These are phyloP conservation scores for Pyrenochaeta sp. DNA, from an alignment of 2,329 filamentous ascomycete species.

Conservation along the genomic window DNA sequence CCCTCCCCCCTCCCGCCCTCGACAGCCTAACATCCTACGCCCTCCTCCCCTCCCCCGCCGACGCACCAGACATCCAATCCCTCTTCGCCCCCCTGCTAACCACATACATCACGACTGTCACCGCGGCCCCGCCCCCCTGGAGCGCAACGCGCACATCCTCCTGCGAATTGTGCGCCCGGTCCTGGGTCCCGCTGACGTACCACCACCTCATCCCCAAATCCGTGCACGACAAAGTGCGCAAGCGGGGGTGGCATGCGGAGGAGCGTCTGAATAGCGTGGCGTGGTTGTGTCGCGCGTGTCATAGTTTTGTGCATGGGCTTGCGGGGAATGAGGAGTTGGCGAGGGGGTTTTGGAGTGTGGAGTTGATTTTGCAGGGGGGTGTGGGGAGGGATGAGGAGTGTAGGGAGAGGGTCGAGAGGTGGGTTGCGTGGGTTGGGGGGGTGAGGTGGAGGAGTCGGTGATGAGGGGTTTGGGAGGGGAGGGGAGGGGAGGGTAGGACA, in stretches of 20 bases:
- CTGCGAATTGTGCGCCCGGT: slow-evolving; percentile 80
- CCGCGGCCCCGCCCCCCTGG: slow-evolving; percentile 70
- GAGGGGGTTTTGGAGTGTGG: slow-evolving; percentile 74
- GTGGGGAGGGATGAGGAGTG: slow-evolving; percentile 68
- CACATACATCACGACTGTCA: slow-evolving; percentile 66
- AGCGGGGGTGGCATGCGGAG: slow-evolving; percentile 79
- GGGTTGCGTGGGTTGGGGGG: slow-evolving; percentile 74
- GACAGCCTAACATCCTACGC: slow-evolving; percentile 74
- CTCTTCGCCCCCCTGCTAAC: slow-evolving; percentile 71
- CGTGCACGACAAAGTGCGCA: slow-evolving; percentile 77
- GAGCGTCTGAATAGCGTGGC: slow-evolving; percentile 81
- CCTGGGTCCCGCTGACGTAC: slow-evolving; percentile 79
- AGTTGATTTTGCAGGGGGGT: slow-evolving; percentile 73
- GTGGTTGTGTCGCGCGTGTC: slow-evolving; percentile 85
- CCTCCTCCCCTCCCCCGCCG: slow-evolving; percentile 59
- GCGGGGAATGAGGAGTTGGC: slow-evolving; percentile 80
- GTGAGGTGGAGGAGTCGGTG: slow-evolving; percentile 75
- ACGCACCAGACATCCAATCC: slow-evolving; percentile 49
- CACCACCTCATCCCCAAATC: slow-evolving; percentile 85
- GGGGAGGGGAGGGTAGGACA: background rate
- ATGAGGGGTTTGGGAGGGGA: background rate
- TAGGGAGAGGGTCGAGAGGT: slow-evolving; percentile 74
- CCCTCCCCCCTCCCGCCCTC: slow-evolving; percentile 65
- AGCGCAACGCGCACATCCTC: slow-evolving; percentile 59
- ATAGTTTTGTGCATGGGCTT: slow-evolving; percentile 80